Evolutionary conservation across 208 protist species (phyloP).

Genomic region (Trypanosoma avium): DNA sequence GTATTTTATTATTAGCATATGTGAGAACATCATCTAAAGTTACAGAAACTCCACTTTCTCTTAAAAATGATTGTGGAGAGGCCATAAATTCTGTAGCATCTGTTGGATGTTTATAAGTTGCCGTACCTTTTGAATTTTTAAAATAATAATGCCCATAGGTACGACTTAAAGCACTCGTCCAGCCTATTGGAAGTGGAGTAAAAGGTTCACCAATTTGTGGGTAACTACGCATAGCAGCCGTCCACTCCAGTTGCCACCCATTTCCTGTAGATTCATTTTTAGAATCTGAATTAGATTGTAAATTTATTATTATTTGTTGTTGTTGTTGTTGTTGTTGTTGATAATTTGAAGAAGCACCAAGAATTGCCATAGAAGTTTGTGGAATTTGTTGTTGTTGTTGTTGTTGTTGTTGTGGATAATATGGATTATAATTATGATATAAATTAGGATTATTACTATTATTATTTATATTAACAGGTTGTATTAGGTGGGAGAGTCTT

Average conservation of each 20-base stretch:
- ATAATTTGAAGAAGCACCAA: slow-evolving; percentile 4
- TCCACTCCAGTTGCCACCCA: slow-evolving; percentile 61
- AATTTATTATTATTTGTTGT: not conserved
- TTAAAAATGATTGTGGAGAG: slow-evolving; percentile 74
- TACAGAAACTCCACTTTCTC: slow-evolving; percentile 21
- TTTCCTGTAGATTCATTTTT: not conserved
- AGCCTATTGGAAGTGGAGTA: slow-evolving; percentile 62
- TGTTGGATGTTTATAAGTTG: slow-evolving; percentile 68
- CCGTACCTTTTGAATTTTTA: slow-evolving; percentile 29
- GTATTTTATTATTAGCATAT: slow-evolving; percentile 31
- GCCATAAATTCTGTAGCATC: slow-evolving; percentile 64
- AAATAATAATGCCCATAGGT: slow-evolving; percentile 79
- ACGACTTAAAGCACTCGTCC: slow-evolving; percentile 47
- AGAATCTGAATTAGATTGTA: not conserved
- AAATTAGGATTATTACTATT: too few relatives aligned
- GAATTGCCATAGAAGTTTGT: not conserved
- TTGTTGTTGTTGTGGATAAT: not conserved
- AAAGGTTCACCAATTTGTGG: slow-evolving; percentile 55
- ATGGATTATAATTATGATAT: not conserved
- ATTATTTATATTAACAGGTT: not conserved
- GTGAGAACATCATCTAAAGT: slow-evolving; percentile 34
- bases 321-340: not conserved
- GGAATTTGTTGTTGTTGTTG: slow-evolving; percentile 1
- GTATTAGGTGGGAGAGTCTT: slow-evolving; percentile 17
- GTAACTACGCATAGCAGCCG: slow-evolving; percentile 56